Evolutionary conservation across 495 filamentous ascomycete genomes (phyloP).

Genomic region (Bacidia gigantensis): DNA sequence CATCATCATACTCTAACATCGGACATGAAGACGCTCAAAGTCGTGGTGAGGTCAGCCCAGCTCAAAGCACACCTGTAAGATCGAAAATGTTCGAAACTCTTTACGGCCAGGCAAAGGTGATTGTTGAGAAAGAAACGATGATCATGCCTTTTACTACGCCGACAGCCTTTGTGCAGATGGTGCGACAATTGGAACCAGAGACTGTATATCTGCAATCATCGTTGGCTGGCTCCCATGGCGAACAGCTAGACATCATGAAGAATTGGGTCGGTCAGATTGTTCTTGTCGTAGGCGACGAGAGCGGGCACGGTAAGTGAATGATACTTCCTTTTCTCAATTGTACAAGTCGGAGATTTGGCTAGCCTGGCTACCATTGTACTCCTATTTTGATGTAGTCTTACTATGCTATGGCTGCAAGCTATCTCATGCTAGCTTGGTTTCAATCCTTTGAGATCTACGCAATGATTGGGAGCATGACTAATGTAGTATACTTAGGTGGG

Average conservation of each 20-base stretch:
- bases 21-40: conserved; percentile 59
- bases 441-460: too few relatives aligned
- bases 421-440: too few relatives aligned
- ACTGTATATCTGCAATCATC: conserved; percentile 76
- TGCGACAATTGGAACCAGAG: conserved; percentile 69
- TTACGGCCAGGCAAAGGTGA: conserved; percentile 55
- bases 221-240: conserved; percentile 56
- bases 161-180: conserved; percentile 65
- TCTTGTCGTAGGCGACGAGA: conserved; percentile 72
- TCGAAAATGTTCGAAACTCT: conserved; percentile 51
- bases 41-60: conserved; percentile 45
- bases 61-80: conserved; percentile 25
- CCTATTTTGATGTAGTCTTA: too few relatives aligned
- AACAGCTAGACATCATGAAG: conserved; percentile 53
- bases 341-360: too few relatives aligned
- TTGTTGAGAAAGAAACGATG: conserved; percentile 72
- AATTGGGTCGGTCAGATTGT: conserved; percentile 76
- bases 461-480: too few relatives aligned
- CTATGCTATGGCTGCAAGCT: too few relatives aligned
- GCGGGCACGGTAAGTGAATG: too few relatives aligned
- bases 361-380: too few relatives aligned
- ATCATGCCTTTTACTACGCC: conserved; percentile 75
- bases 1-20: conserved; percentile 82
- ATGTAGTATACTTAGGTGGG: too few relatives aligned
- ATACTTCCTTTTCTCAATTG: too few relatives aligned